Evolutionary conservation across 176 grass and related monocot genomes (phyloP), one percentile per base, ranked within the genome.

Genomic region (Rhipidocladum racemiflorum): DNA sequence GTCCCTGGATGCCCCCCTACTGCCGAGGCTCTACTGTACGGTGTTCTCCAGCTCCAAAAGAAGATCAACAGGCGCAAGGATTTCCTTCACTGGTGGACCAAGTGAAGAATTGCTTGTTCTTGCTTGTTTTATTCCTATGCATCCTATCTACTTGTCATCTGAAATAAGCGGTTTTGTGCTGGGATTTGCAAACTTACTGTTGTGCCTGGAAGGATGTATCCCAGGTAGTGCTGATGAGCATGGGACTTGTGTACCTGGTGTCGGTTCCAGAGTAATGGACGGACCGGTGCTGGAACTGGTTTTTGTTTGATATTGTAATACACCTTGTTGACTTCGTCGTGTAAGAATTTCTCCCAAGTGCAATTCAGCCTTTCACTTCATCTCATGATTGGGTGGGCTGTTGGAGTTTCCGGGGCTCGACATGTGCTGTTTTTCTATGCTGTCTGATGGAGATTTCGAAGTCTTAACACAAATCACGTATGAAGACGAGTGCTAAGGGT

Each of bases 41-140:
- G 96, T n/a, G 92, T 98, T 27, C 95, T 98, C 29, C 96, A 98
- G 78, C 92, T 98, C 46, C 92, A 95, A 75, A 98, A 98, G 92
- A 98, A 98, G 78, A 95, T 98, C 66, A 93, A 95, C 82, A 88
- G 92, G 81, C 92, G 92, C 79, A 98, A 98, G 82, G 96, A 98
- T 79, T 98, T 98, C 86, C 92, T 91, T 81, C 85, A 91, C 72
- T 98, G 96, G 96, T 95, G 96, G 96, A 94, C 84, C 74, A 95
- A 95, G 87, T 98, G 85, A 92, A 85, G 45, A 28, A 61, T 20
- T 11, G 71, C 20, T 18, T 81, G 50, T 30, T 68, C 44, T 55
- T 25, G 57, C 49, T 65, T 34, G 67, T 49, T 87, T 65, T 83
- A 28, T 76, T 65, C 76, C 14, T 85, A 81, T 39, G 35, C 40